A percentile compares a stretch with the other conserved stretches of the same genome.
Conservation (phyloP, 1,284 basidiomycete species). For the Coriolopsis trogii region DNA sequence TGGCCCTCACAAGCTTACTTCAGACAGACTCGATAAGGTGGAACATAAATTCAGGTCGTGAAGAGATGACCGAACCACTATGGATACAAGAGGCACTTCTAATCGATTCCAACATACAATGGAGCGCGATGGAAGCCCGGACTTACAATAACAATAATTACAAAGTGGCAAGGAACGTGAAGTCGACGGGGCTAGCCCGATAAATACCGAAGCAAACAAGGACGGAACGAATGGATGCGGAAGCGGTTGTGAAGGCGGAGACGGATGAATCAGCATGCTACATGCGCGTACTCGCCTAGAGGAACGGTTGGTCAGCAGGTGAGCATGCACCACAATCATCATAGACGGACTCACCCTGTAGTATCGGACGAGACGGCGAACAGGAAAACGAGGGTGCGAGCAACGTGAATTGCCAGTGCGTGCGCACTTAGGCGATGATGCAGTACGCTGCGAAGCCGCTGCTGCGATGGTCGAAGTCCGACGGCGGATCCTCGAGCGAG, state of each 20-base stretch:
- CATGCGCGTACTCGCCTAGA: background rate
- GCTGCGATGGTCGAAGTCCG: slow-evolving; percentile 6
- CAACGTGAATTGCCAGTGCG: background rate
- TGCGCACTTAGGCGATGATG: background rate
- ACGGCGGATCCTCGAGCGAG: background rate
- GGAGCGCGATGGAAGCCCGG: background rate
- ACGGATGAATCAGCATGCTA: background rate
- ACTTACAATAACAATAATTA: background rate
- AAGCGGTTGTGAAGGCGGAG: background rate
- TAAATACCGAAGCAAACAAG: background rate
- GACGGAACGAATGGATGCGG: background rate
- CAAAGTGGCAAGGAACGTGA: background rate
- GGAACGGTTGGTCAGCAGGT: background rate
- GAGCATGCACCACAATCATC: background rate
- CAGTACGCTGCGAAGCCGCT: slow-evolving; percentile 6
- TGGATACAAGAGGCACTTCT: background rate
- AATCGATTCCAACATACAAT: background rate
- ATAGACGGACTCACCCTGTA: background rate
- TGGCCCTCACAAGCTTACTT: too few relatives aligned
- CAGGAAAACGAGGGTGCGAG: background rate
- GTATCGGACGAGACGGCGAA: background rate
- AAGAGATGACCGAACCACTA: too few relatives aligned
- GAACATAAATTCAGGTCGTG: too few relatives aligned
- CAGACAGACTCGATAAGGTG: too few relatives aligned
- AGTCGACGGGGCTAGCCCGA: background rate